Evolutionary conservation across 1,284 basidiomycete species (phyloP).

Genomic region (Phylloporus sp.): DNA sequence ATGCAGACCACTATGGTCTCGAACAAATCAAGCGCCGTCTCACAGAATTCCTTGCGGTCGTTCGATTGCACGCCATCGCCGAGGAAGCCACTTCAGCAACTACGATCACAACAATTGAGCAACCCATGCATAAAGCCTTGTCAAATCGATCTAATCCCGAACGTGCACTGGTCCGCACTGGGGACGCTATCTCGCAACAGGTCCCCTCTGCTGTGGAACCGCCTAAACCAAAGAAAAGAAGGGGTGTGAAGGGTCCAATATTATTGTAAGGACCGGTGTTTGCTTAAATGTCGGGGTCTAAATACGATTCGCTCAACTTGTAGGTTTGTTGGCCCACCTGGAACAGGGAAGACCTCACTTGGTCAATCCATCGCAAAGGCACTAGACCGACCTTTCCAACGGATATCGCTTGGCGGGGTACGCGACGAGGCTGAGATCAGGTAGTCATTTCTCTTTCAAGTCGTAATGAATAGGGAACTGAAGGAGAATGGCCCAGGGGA

Average conservation of each 20-base stretch:
- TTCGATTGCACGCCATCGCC: conserved; percentile 74
- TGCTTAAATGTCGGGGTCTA: not conserved
- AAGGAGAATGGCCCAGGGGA: conserved; percentile 47
- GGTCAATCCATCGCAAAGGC: conserved; percentile 88
- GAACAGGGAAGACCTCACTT: conserved; percentile 84
- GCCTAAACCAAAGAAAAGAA: conserved; percentile 28
- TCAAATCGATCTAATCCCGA: conserved; percentile 11
- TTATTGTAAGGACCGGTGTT: conserved; percentile 57
- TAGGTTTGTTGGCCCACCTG: conserved; percentile 83
- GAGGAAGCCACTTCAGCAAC: conserved; percentile 21
- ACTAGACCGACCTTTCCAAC: conserved; percentile 84
- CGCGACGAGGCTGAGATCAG: conserved; percentile 91
- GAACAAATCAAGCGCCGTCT: conserved; percentile 91
- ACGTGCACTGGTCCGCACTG: conserved; percentile 24
- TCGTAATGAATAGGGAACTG: conserved; percentile 2
- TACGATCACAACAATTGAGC: conserved; percentile 2
- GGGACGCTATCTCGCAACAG: conserved; percentile 10
- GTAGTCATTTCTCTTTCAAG: conserved; percentile 12
- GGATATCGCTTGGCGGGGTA: conserved; percentile 91
- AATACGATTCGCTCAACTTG: not conserved
- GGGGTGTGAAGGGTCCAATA: conserved; percentile 78
- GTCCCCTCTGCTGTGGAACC: conserved; percentile 9
- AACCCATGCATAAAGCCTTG: conserved; percentile 5
- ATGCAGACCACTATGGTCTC: conserved; percentile 87
- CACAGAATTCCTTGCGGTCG: conserved; percentile 89